phyloP scores from a whole-genome alignment of 2,329 filamentous ascomycete genomes.

The Hymenoscyphus scutula region DNA sequence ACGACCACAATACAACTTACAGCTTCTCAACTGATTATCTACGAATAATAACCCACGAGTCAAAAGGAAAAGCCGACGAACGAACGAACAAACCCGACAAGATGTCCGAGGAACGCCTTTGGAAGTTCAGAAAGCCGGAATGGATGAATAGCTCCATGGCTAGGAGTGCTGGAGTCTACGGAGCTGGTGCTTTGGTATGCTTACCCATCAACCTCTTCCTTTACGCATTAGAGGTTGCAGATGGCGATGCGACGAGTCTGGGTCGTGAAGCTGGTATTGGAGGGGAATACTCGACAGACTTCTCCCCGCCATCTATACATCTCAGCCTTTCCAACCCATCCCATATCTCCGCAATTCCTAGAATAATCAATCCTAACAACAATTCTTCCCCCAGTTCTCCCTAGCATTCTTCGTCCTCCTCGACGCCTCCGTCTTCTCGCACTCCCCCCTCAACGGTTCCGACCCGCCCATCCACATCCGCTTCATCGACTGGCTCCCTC shows the following conservation, averaged over 20 bases:
- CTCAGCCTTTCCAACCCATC: not conserved
- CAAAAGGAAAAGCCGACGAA: not conserved
- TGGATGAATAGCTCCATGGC: slow-evolving; percentile 65
- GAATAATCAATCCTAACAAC: not conserved
- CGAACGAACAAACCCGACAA: slow-evolving; percentile 2
- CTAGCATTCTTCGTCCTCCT: slow-evolving; percentile 68
- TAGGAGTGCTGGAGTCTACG: slow-evolving; percentile 62
- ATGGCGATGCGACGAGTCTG: not conserved
- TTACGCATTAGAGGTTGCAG: not conserved
- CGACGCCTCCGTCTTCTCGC: slow-evolving; percentile 66
- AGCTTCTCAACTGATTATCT: not conserved
- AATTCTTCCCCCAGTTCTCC: slow-evolving; percentile 55
- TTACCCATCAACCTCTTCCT: not conserved
- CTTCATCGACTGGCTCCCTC: slow-evolving; percentile 68
- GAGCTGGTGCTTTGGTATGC: slow-evolving; percentile 61
- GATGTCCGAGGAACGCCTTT: slow-evolving; percentile 65
- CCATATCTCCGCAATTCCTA: not conserved
- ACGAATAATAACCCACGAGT: not conserved
- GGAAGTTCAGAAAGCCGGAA: slow-evolving; percentile 64
- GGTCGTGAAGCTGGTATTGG: not conserved
- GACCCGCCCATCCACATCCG: slow-evolving; percentile 54
- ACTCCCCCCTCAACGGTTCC: slow-evolving; percentile 57
- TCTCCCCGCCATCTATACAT: not conserved
- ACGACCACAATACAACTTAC: not conserved
- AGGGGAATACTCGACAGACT: not conserved